Evolutionary conservation across 306 rosid genomes (phyloP).

Genomic region (Boehmeria nivea): DNA sequence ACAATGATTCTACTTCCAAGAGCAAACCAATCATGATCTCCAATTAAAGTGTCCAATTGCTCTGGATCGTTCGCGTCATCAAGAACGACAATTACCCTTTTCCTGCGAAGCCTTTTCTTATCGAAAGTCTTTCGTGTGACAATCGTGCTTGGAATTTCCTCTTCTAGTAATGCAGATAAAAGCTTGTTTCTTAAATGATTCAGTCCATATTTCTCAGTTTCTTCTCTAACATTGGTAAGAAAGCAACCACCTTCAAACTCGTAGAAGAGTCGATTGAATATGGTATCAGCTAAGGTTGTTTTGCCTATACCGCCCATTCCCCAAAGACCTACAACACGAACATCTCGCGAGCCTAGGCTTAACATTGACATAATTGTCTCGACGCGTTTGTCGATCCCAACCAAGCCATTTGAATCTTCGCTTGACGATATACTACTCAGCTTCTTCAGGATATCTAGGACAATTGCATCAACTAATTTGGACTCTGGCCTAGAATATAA

Average conservation of each 20-base stretch:
- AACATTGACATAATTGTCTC: background rate
- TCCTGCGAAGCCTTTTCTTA: background rate
- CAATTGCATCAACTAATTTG: conserved; percentile 1
- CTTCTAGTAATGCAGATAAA: background rate
- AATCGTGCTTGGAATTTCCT: background rate
- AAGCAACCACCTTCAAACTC: conserved; percentile 4
- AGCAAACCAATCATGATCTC: conserved; percentile 9
- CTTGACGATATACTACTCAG: background rate
- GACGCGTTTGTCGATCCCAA: conserved; percentile 4
- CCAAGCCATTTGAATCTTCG: background rate
- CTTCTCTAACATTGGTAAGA: conserved; percentile 13
- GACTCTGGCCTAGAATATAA: conserved; percentile 6
- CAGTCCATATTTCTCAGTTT: background rate
- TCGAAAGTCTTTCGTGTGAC: background rate
- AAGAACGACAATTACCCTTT: conserved; percentile 9
- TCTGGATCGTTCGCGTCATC: conserved; percentile 11
- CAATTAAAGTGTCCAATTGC: conserved; percentile 1
- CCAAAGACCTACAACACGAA: conserved; percentile 17
- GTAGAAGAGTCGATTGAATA: background rate
- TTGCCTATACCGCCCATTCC: conserved; percentile 22
- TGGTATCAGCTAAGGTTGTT: background rate
- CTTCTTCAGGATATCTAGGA: background rate
- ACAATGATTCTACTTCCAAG: conserved; percentile 26
- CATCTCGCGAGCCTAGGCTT: background rate
- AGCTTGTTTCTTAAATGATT: background rate